Conservation (phyloP, 1,139 yeast genomes). For the Candida sanyaensis region DNA sequence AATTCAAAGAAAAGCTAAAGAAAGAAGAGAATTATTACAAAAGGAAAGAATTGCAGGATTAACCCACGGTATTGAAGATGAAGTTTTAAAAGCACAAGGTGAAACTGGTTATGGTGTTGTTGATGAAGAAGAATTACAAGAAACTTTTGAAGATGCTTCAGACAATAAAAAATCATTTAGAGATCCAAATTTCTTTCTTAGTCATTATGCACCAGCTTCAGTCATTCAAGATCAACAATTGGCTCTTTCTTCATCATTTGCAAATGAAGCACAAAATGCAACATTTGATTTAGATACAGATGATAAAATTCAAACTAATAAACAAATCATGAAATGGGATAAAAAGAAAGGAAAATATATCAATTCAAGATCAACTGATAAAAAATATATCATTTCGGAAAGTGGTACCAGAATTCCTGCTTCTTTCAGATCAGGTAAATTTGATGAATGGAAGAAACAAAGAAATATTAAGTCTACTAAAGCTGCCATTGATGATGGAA, state of each 20-base stretch:
- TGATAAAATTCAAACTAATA: slow-evolving; percentile 65
- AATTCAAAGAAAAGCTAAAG: slow-evolving; percentile 75
- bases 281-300: slow-evolving; percentile 84
- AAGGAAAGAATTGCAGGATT: slow-evolving; percentile 79
- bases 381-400: slow-evolving; percentile 90
- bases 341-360: slow-evolving; percentile 89
- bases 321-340: slow-evolving; percentile 89
- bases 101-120: slow-evolving; percentile 56
- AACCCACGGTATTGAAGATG: slow-evolving; percentile 72
- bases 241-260: slow-evolving; percentile 62
- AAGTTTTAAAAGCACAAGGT: slow-evolving; percentile 54
- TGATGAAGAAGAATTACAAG: slow-evolving; percentile 51
- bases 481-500: slow-evolving; percentile 22
- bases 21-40: slow-evolving; percentile 66
- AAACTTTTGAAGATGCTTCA: slow-evolving; percentile 67
- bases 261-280: slow-evolving; percentile 81
- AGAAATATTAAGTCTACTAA: slow-evolving; percentile 54
- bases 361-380: slow-evolving; percentile 76
- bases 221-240: slow-evolving; percentile 85
- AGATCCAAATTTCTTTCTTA: slow-evolving; percentile 83
- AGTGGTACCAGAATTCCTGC: slow-evolving; percentile 95
- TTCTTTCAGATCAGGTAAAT: slow-evolving; percentile 85
- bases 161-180: slow-evolving; percentile 52
- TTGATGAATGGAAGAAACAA: slow-evolving; percentile 84
- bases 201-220: slow-evolving; percentile 86